Evolutionary conservation across 2,329 filamentous ascomycete genomes (phyloP), one percentile per base, ranked within the genome.

Genomic region (Tolypocladium tundrense): DNA sequence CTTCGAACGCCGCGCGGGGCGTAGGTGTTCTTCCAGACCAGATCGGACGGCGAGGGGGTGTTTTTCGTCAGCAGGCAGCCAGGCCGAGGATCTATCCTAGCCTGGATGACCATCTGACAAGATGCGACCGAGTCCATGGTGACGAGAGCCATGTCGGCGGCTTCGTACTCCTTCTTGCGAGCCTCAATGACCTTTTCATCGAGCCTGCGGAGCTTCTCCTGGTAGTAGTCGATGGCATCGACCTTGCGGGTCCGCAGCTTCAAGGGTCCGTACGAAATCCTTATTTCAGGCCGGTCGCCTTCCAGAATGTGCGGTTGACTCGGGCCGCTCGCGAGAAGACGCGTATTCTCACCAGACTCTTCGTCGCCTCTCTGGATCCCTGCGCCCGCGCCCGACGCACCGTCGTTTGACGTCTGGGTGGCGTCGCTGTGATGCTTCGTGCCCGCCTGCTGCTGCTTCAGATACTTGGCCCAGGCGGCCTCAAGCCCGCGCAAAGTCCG

Each of bases 1-100:
- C 92, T 88, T 16, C 94, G 86, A 61, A 83, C 80, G 11, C 83
- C 80, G 2, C 90, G 85, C 7, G 89, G 83, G 2, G 91, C 75
- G 68, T 99, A 99, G 0, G 91, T 97, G 68, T 97, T 97, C 61
- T 81, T 81, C 94, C 95, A 99, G 13, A 97, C 84, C n/a, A 99
- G 86, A 69, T 97, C 93, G 0, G 89, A 86, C 0, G 94, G 94
- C 2, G 93, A 86, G 0, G 94, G 94, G 3, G 93, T 92, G 35
- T 88, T 82, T 60, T 91, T 92, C 10, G 93, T 92, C 57, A 96
- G 77, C 7, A 99, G 80, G 60, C 89, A 88, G 59, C 92, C 87
- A 0, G 95, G 94, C 13, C 89, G 87, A 4, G 94, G 91, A 68
- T 97, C 93, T 56, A 99, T 85, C 13, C 96, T 87, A 4, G 94